A percentile compares a stretch with the other conserved stretches of the same genome.
phyloP scores from a whole-genome alignment of 306 rosid genomes.

The Fragaria ananassa region DNA sequence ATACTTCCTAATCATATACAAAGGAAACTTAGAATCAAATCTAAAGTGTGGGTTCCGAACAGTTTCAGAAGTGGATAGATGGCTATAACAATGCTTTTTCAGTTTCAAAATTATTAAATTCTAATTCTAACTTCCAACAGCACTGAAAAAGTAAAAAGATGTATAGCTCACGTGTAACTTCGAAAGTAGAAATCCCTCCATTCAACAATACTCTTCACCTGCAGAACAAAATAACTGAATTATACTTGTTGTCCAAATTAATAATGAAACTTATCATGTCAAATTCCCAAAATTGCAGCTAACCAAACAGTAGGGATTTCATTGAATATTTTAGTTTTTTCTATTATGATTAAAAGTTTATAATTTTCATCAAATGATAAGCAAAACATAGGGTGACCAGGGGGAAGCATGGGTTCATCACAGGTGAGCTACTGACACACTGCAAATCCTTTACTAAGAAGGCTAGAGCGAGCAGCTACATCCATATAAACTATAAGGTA shows the following conservation, averaged over 20 bases:
- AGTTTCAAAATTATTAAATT: conserved; percentile 4
- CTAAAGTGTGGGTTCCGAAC: neutral
- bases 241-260: neutral
- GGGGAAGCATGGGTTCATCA: neutral
- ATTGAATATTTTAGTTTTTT: neutral
- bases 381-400: neutral
- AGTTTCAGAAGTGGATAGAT: neutral
- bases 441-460: neutral
- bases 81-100: neutral
- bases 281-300: neutral
- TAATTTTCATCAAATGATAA: neutral
- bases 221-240: conserved; percentile 17
- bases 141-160: conserved; percentile 12
- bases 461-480: neutral
- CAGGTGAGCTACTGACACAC: neutral
- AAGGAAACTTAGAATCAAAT: neutral
- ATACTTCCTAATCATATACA: neutral
- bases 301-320: neutral
- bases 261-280: neutral
- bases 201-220: conserved; percentile 90
- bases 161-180: conserved; percentile 68
- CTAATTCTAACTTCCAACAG: conserved; percentile 12
- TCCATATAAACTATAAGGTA: neutral
- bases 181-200: conserved; percentile 84
- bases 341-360: neutral